Conservation (phyloP, 345 rosid genomes). For the Salix purpurea region DNA sequence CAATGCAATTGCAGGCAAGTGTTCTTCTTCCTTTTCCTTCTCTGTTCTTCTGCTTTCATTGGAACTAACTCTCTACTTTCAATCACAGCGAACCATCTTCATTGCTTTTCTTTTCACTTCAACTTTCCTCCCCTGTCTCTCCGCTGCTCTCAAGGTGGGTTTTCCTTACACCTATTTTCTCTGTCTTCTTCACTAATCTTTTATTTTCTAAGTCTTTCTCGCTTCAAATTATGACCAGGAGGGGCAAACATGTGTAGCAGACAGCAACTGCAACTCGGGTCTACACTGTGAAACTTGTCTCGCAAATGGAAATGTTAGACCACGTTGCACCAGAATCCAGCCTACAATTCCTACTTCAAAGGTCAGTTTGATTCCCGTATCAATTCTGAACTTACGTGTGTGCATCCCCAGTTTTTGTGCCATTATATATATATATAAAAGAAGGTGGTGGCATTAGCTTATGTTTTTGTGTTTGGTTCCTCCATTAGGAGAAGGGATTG, state of each 20-base stretch:
- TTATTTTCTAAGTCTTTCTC: background rate
- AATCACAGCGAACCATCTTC: constrained; percentile 32
- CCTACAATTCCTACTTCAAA: constrained; percentile 23
- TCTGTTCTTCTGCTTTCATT: background rate
- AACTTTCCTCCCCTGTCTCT: constrained; percentile 35
- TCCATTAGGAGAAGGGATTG: constrained; percentile 22
- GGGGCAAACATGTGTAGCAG: constrained; percentile 16
- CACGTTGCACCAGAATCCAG: constrained; percentile 26
- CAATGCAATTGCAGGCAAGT: constrained; percentile 17
- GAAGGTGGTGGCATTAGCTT: background rate
- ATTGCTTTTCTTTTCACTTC: constrained; percentile 27
- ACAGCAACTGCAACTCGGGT: constrained; percentile 18
- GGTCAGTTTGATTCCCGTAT: background rate
- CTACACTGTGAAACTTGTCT: constrained; percentile 25
- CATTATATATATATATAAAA: no score
- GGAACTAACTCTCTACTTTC: constrained; percentile 8
- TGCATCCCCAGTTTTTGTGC: no score
- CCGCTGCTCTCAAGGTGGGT: constrained; percentile 54
- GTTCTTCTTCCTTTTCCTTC: background rate
- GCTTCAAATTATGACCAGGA: constrained; percentile 1
- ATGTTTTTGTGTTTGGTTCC: background rate
- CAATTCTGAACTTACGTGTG: background rate
- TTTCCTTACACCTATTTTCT: background rate
- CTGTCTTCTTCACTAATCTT: background rate
- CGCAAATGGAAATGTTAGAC: constrained; percentile 22